Conservation (phyloP, 495 filamentous ascomycete genomes). For the Neurospora discreta region DNA sequence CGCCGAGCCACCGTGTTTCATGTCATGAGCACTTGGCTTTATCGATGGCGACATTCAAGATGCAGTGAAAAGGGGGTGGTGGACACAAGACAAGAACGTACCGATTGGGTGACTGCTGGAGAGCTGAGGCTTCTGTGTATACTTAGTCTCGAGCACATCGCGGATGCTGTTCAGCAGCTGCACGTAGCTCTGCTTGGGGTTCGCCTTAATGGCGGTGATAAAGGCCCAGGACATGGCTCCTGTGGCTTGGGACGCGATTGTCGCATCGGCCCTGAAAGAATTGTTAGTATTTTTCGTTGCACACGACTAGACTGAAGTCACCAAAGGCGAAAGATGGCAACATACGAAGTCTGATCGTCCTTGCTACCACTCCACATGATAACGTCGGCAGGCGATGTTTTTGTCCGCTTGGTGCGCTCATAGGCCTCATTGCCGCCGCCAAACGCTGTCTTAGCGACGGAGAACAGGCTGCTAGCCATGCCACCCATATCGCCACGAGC, state of each 20-base stretch:
- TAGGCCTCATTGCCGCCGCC: conserved; percentile 65
- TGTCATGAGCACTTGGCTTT: not conserved
- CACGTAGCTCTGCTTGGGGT: conserved; percentile 93
- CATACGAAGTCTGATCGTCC: conserved; percentile 85
- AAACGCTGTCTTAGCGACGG: conserved; percentile 82
- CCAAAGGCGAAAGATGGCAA: conserved; percentile 12
- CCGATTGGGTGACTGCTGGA: conserved; percentile 93
- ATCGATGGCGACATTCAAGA: conserved; percentile 4
- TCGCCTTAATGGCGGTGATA: conserved; percentile 78
- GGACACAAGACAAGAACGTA: conserved; percentile 33
- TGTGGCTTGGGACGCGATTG: conserved; percentile 68
- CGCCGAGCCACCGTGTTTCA: not conserved
- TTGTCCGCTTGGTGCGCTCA: conserved; percentile 72
- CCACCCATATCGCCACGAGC: conserved; percentile 71
- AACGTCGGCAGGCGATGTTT: conserved; percentile 93
- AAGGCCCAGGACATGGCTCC: conserved; percentile 98
- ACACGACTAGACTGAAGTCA: not conserved
- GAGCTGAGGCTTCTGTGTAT: conserved; percentile 91
- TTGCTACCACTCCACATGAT: conserved; percentile 97
- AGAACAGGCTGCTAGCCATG: conserved; percentile 60
- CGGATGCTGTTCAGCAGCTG: conserved; percentile 89
- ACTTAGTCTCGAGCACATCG: conserved; percentile 74
- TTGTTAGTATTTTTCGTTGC: conserved; percentile 19
- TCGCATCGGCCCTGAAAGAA: conserved; percentile 45
- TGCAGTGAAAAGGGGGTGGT: not conserved